Percentiles rank a stretch among this genome's conserved stretches.
Conservation (phyloP, 2,329 filamentous ascomycete species). For the Epichloe bromicola region DNA sequence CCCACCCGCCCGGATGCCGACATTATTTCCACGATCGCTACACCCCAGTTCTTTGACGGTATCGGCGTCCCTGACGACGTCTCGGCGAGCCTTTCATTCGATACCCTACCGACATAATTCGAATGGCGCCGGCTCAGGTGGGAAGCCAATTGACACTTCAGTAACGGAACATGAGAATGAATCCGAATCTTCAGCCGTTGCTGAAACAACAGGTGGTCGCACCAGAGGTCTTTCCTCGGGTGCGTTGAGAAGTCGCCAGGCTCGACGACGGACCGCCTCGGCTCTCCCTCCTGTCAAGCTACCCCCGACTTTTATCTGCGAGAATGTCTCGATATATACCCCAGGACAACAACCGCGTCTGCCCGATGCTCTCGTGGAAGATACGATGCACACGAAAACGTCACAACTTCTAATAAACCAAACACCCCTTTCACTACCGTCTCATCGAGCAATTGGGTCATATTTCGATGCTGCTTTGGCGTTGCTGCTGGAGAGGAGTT, state of each 20-base stretch:
- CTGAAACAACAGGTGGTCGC: constrained; percentile 16
- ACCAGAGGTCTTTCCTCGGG: constrained; percentile 13
- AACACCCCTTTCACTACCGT: constrained; percentile 11
- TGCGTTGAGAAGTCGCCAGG: constrained; percentile 18
- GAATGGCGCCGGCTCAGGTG: constrained; percentile 10
- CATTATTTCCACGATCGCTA: constrained; percentile 17
- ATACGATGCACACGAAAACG: constrained; percentile 18
- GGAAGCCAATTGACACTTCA: constrained; percentile 17
- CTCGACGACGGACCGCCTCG: constrained; percentile 21
- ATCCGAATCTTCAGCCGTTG: constrained; percentile 14
- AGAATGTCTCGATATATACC: constrained; percentile 28
- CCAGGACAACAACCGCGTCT: constrained; percentile 16
- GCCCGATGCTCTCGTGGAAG: constrained; percentile 19
- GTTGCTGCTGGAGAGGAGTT: constrained; percentile 9
- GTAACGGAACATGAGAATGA: constrained; percentile 15
- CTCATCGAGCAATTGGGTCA: constrained; percentile 15
- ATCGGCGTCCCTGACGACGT: constrained; percentile 12
- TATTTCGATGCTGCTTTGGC: constrained; percentile 20
- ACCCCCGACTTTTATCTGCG: constrained; percentile 43
- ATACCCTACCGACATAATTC: constrained; percentile 8
- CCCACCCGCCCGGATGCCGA: constrained; percentile 18
- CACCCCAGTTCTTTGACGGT: constrained; percentile 13
- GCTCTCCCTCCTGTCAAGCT: constrained; percentile 39
- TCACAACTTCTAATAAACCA: constrained; percentile 18
- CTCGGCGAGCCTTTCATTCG: constrained; percentile 12